Percentiles rank a stretch among this genome's conserved stretches.
These are phyloP conservation scores for Clarireedia hainanense DNA, from an alignment of 2,329 filamentous ascomycete genomes.

Conservation along the genomic window DNA sequence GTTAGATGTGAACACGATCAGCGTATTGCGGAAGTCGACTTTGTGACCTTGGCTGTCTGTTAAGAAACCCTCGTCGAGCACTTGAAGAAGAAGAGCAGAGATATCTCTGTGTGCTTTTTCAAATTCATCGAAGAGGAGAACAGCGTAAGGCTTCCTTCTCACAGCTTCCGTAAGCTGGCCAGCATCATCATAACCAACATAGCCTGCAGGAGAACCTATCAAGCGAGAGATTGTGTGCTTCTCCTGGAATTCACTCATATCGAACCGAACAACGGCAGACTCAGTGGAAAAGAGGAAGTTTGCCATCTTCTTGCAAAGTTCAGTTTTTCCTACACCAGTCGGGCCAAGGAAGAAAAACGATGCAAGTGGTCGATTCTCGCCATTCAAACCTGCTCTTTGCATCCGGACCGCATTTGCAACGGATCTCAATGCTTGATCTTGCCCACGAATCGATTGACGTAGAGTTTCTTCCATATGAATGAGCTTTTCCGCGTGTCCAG, in stretches of 20 bases:
- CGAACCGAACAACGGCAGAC: conserved; percentile 83
- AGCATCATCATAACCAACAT: conserved; percentile 94
- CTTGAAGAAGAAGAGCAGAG: conserved; percentile 82
- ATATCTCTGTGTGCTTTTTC: conserved; percentile 97
- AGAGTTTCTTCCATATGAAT: conserved; percentile 93
- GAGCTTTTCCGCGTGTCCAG: conserved; percentile 88
- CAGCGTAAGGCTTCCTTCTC: conserved; percentile 87
- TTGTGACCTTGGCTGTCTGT: conserved; percentile 95
- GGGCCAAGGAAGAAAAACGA: conserved; percentile 98
- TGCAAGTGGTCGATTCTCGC: conserved; percentile 83
- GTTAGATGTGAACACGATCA: conserved; percentile 94
- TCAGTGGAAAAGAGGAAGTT: conserved; percentile 90
- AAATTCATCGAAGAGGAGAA: conserved; percentile 93
- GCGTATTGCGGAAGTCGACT: conserved; percentile 92
- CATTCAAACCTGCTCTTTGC: conserved; percentile 85
- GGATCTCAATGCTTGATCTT: conserved; percentile 86
- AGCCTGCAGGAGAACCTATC: conserved; percentile 88
- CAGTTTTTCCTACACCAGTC: conserved; percentile 94
- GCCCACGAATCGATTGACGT: conserved; percentile 75
- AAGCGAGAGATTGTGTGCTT: conserved; percentile 92
- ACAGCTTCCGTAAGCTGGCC: conserved; percentile 95
- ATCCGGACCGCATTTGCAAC: conserved; percentile 90
- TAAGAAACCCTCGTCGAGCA: conserved; percentile 91
- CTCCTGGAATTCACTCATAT: conserved; percentile 97
- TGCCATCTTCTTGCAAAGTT: conserved; percentile 93